Evolutionary conservation across 257 asterid species (phyloP), one percentile per base, ranked within the genome.

Genomic region (Lycium ferocissimum): DNA sequence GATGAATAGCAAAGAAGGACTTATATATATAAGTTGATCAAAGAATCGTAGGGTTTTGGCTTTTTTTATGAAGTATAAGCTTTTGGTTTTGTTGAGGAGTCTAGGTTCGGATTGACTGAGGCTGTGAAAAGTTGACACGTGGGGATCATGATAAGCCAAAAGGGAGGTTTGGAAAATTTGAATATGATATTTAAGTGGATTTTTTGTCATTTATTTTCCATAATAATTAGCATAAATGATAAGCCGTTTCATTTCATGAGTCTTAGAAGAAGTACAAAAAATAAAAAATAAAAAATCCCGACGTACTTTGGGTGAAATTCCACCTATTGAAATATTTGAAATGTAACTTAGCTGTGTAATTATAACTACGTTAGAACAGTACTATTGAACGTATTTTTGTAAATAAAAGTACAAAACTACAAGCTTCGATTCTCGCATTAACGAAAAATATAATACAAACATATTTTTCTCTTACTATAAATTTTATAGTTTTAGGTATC

Each of bases 181-280:
- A 75, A 38, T 63, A 81, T 72, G 80, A n/a, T 71, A 82, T 65
- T 67, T 33, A 59, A 6, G 37, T 80, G 79, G 35, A 20, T 73
- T 73, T n/a, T 73, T 73, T 47, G 38, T 45, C 38, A 73, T 73
- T 73, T n/a, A 73, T 71, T 18, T 17, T 54, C 43, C 76, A 35
- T 12, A n/a, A 76, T 86, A 83, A 79, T 69, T 70, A 56, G 22
- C 80, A n/a, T 37, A 82, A n/a, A n/a, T n/a, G n/a, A 66, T 47
- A 87, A 81, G 79, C 62, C 89, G 90, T 86, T 86, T 88, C 86
- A 33, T 57, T 80, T 84, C 57, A 67, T 18, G 26, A 12, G 6
- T 72, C 9, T n/a, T 4, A 20, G 11, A 6, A 43, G 40, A 38
- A 4, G 2, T 1, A 5, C 26, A 56, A 40, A 71, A 71, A 18